A percentile compares a stretch with the other conserved stretches of the same genome.
Conservation (phyloP, 108 stramenopile genomes). For the Cyclotella distinguenda region DNA sequence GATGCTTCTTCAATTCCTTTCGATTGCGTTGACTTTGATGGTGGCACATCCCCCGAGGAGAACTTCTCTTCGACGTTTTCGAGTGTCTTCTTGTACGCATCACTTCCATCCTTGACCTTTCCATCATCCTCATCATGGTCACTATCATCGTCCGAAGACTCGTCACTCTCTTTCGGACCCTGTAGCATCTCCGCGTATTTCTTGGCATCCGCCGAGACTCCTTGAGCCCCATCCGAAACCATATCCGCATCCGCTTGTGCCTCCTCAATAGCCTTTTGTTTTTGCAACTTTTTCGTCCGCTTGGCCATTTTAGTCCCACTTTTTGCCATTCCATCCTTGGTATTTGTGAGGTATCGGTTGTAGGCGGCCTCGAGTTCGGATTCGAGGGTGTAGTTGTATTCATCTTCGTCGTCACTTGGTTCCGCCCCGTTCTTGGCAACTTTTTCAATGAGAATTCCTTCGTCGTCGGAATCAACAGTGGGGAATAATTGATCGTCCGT, state of each 20-base stretch:
- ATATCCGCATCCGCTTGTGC: conserved; percentile 85
- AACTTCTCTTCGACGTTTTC: conserved; percentile 11
- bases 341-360: conserved; percentile 73
- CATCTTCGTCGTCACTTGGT: conserved; percentile 52
- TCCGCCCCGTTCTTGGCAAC: conserved; percentile 47
- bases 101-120: conserved; percentile 55
- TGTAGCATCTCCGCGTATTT: conserved; percentile 75
- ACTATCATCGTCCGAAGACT: conserved; percentile 45
- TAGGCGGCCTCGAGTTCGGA: conserved; percentile 86
- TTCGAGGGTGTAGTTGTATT: conserved; percentile 64
- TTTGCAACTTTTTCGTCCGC: conserved; percentile 75
- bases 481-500: conserved; percentile 67
- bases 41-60: conserved; percentile 1
- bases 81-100: conserved; percentile 21
- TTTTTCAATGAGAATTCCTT: conserved; percentile 46
- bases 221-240: conserved; percentile 53
- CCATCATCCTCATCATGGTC: conserved; percentile 60
- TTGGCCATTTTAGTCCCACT: conserved; percentile 81
- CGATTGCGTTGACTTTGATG: not conserved
- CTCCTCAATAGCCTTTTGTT: conserved; percentile 78
- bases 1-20: conserved; percentile 20
- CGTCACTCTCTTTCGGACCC: conserved; percentile 66
- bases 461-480: conserved; percentile 41
- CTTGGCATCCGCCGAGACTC: conserved; percentile 64
- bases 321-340: conserved; percentile 74